phyloP scores from a whole-genome alignment of 2,329 filamentous ascomycete species.

The Calonectria henricotiae region DNA sequence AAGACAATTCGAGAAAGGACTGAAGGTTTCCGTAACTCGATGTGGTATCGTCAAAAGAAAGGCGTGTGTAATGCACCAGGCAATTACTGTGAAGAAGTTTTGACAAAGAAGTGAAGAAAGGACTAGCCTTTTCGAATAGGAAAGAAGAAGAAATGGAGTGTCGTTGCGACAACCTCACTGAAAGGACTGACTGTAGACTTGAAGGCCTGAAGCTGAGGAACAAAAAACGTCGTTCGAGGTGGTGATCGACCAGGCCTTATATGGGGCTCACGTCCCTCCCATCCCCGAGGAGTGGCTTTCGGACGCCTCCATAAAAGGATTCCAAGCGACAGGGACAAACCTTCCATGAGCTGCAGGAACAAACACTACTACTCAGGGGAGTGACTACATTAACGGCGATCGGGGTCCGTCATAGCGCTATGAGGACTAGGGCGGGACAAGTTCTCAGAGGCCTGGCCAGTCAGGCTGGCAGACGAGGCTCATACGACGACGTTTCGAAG shows the following conservation, averaged over 20 bases:
- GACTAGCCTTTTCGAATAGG: constrained; percentile 51
- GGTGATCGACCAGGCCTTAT: constrained; percentile 48
- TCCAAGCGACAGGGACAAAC: constrained; percentile 34
- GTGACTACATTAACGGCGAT: constrained; percentile 40
- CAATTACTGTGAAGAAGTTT: constrained; percentile 46
- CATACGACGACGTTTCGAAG: constrained; percentile 58
- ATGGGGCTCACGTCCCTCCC: constrained; percentile 40
- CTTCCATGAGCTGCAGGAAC: constrained; percentile 45
- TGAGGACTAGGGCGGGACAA: constrained; percentile 55
- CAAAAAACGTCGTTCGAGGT: constrained; percentile 34
- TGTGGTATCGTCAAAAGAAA: constrained; percentile 47
- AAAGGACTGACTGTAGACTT: constrained; percentile 53
- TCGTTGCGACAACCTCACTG: constrained; percentile 53
- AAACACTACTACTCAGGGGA: constrained; percentile 31
- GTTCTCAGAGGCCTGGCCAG: constrained; percentile 44
- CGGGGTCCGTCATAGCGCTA: constrained; percentile 41
- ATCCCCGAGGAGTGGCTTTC: constrained; percentile 45
- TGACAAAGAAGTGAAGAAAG: constrained; percentile 46
- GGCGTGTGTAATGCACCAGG: constrained; percentile 51
- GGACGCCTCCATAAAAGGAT: constrained; percentile 30
- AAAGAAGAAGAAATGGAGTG: constrained; percentile 53
- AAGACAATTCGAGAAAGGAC: constrained; percentile 46
- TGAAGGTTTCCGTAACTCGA: constrained; percentile 45
- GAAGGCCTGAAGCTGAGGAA: constrained; percentile 51
- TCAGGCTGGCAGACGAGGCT: constrained; percentile 45